Base-by-base conservation (phyloP, 139 green algal species). In the Chlorella sp. region DNA sequence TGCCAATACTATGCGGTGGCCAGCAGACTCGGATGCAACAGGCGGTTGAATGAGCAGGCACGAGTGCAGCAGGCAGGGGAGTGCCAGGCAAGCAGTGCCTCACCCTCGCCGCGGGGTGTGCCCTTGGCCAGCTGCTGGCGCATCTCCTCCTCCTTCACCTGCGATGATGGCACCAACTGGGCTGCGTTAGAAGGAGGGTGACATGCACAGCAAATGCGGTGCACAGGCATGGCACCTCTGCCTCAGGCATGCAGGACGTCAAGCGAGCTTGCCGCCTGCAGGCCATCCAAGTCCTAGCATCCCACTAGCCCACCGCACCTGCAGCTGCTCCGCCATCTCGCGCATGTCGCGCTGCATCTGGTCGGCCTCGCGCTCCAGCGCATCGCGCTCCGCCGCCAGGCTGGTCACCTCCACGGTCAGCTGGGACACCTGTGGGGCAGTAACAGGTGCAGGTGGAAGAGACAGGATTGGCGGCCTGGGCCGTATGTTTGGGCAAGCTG, bases 341-440 rank as follows among this genome's bases (percentile, higher is more conserved):
- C 83, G 48, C 64, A 89, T 41, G 54, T 86, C 56, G 65, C 75
- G 76, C 30, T 62, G 69, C 48, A 83, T 76, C 19, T 48, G 51
- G 40, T 82, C 64, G 20, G 60, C 58, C 67, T 89, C 85, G 43
- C 64, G 56, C 51, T 89, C 85, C 54, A 85, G 51, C 22, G 26
- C 40, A 51, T 82, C 69, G 14, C 85, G 85, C 78, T 86, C 85
- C 1, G n/a, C 19, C 4, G n/a, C 3, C 46, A 89, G 40, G 48
- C 48, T 38, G 26, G 54, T 4, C 32, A 80, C 70, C 72, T 86
- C 40, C 6, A 28, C 28, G 2, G 7, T 17, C 70, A 86, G 72
- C 81, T 80, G 24, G 3, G 51, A 28, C 34, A 80, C 69, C 81
- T 85, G 81, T 51, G 34, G 58, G 6, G 40, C 26, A 60, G 43